Percentiles rank a stretch among this genome's conserved stretches.
Conservation (phyloP, 2,329 filamentous ascomycete species). For the Herpotrichia juniperi region DNA sequence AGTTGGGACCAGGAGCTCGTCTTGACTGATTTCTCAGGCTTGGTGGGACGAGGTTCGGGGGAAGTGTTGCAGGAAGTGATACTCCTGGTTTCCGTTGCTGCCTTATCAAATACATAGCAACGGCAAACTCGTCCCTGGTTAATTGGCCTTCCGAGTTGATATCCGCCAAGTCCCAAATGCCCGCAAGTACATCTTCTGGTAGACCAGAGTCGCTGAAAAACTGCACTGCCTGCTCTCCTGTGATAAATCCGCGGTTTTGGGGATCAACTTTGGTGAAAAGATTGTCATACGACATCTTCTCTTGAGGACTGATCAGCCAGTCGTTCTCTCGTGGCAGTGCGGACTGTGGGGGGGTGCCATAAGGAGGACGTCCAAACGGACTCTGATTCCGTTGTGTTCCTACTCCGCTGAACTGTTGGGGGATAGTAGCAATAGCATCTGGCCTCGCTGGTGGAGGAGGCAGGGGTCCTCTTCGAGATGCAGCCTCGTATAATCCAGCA, state of each 20-base stretch:
- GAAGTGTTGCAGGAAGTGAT: slow-evolving; percentile 76
- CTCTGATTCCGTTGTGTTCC: slow-evolving; percentile 65
- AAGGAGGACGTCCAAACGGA: slow-evolving; percentile 60
- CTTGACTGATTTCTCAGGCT: slow-evolving; percentile 73
- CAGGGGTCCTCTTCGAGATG: slow-evolving; percentile 64
- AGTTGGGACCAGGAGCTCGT: background rate
- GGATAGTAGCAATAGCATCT: slow-evolving; percentile 66
- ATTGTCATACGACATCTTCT: slow-evolving; percentile 86
- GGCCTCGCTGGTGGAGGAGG: slow-evolving; percentile 52
- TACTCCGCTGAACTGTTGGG: slow-evolving; percentile 79
- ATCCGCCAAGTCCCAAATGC: slow-evolving; percentile 97
- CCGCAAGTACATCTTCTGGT: slow-evolving; percentile 84
- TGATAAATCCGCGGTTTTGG: slow-evolving; percentile 79
- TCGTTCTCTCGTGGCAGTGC: slow-evolving; percentile 66
- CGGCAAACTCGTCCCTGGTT: slow-evolving; percentile 88
- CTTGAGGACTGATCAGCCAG: slow-evolving; percentile 82
- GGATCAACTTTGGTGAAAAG: slow-evolving; percentile 87
- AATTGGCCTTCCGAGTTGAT: slow-evolving; percentile 88
- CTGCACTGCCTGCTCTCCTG: slow-evolving; percentile 89
- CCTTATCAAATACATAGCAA: slow-evolving; percentile 96
- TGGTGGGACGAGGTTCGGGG: slow-evolving; percentile 82
- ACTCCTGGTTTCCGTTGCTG: slow-evolving; percentile 80
- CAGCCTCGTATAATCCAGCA: slow-evolving; percentile 87
- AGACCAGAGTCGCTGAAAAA: slow-evolving; percentile 94
- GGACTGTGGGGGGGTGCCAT: slow-evolving; percentile 55